Base-by-base conservation (phyloP, 192 early-diverging fungal genomes). In the Gamsiella multidivaricata region DNA sequence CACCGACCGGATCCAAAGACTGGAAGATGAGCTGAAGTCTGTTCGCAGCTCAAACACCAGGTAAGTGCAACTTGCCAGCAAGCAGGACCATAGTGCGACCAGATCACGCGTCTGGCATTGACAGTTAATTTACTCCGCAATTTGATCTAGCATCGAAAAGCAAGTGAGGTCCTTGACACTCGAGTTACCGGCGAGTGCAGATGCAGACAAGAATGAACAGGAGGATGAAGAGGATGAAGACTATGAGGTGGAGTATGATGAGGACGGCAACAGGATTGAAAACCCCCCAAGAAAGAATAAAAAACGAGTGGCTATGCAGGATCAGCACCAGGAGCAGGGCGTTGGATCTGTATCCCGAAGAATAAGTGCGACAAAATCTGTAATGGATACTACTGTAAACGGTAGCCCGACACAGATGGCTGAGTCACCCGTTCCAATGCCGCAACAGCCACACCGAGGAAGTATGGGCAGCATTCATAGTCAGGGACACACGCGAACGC, bases 241-340 rank as follows among this genome's bases (percentile, higher is more conserved):
- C 23, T 78, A 78, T 34, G 74, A 78, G 26, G 74, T 78, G 7
- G 52, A 78, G 11, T 78, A 78, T 41, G 74, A 78, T 25, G 74
- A 78, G 5, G 74, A 78, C 37, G 74, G 74, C 18, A 78, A 78
- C 49, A 57, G 74, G 61, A 78, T 78, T n/a, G 74, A 78, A 22
- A 28, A 31, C 34, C 53, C 53, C 22, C 65, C 65, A 1, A 50
- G 50, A n/a, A 68, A 28, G 61, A 5, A 22, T 25, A 9, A 25
- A 23, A 61, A 61, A 22, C 59, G 69, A 10, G 54, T 25, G 18
- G 63, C 60, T 17, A 18, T 71, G 14, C 52, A 54, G 17, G 53
- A 55, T 2, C 50, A 52, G 12, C 49, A 59, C 17, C 39, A 42
- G 5, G 39, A 53, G 23, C 58, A 61, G 20, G 31, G 5, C 23